These are phyloP conservation scores for Globisporangium uncinulatum DNA, from an alignment of 352 stramenopile genomes.

Conservation along the genomic window DNA sequence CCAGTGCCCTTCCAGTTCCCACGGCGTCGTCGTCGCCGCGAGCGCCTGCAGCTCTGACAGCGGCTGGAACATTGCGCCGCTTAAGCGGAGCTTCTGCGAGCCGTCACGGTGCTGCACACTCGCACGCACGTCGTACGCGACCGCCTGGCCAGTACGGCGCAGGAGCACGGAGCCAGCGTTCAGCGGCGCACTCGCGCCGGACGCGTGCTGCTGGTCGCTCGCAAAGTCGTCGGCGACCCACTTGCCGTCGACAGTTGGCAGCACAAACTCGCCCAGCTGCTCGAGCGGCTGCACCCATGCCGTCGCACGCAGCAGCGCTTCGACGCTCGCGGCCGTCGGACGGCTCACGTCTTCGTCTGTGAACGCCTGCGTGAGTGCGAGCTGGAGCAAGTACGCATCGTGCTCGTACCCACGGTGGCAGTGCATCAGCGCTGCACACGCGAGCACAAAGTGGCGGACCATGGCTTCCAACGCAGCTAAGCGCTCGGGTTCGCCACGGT, in stretches of 20 bases:
- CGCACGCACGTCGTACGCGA: conserved; percentile 49
- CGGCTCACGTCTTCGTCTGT: conserved; percentile 16
- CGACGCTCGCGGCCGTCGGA: conserved; percentile 36
- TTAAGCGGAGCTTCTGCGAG: conserved; percentile 46
- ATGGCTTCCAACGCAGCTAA: conserved; percentile 8
- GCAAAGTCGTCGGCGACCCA: conserved; percentile 76
- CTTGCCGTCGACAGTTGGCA: conserved; percentile 70
- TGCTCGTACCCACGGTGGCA: conserved; percentile 63
- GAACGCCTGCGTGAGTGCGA: conserved; percentile 34
- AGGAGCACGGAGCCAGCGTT: conserved; percentile 72
- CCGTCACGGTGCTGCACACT: conserved; percentile 44
- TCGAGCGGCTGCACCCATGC: conserved; percentile 56
- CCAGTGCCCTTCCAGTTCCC: conserved; percentile 77
- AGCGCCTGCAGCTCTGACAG: conserved; percentile 49
- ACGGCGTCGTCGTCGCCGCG: conserved; percentile 18
- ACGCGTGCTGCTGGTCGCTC: conserved; percentile 33
- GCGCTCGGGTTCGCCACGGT: not conserved
- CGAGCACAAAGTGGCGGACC: conserved; percentile 28
- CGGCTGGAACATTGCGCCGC: conserved; percentile 48
- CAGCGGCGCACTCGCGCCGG: conserved; percentile 20
- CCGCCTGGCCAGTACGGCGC: conserved; percentile 50
- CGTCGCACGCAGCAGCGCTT: conserved; percentile 37
- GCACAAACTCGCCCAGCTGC: conserved; percentile 36
- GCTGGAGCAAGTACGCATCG: conserved; percentile 37
- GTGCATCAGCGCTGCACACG: conserved; percentile 47